These are phyloP conservation scores for Pittosporum tobira DNA, from an alignment of 129 eudicot species.

Conservation along the genomic window DNA sequence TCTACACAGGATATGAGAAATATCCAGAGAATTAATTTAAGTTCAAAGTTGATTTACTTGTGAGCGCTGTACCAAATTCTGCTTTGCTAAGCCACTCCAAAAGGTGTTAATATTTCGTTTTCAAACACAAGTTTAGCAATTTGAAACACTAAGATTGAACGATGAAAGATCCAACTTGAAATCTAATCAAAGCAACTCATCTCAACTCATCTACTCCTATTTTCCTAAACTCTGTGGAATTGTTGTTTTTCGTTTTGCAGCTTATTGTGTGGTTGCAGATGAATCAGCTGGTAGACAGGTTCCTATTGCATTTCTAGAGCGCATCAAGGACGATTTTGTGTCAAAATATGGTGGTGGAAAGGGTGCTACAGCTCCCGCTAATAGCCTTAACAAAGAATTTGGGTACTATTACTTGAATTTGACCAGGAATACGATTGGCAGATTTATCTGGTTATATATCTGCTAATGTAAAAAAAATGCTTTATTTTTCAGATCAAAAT, in stretches of 20 bases:
- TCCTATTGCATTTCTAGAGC: constrained; percentile 74
- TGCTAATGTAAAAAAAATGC: constrained; percentile 6
- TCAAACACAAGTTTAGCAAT: too few relatives aligned
- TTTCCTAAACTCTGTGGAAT: background rate
- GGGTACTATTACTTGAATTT: constrained; percentile 33
- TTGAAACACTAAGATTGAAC: background rate
- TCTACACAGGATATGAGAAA: too few relatives aligned
- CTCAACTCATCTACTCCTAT: too few relatives aligned
- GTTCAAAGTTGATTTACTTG: too few relatives aligned
- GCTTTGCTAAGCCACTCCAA: too few relatives aligned
- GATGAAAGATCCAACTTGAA: too few relatives aligned
- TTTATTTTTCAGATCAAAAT: constrained; percentile 44
- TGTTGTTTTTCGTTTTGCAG: constrained; percentile 26
- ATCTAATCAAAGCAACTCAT: too few relatives aligned
- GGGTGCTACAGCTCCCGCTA: constrained; percentile 64
- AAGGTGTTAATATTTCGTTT: background rate
- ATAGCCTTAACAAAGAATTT: constrained; percentile 59
- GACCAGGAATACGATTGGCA: background rate
- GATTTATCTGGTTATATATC: background rate
- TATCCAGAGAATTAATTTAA: too few relatives aligned
- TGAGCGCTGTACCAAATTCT: too few relatives aligned
- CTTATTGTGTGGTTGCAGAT: constrained; percentile 74
- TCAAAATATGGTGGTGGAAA: constrained; percentile 66
- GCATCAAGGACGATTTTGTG: constrained; percentile 63
- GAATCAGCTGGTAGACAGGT: constrained; percentile 72